These are phyloP conservation scores for Aspergillus leporis DNA, from an alignment of 495 filamentous ascomycete genomes.

Conservation along the genomic window DNA sequence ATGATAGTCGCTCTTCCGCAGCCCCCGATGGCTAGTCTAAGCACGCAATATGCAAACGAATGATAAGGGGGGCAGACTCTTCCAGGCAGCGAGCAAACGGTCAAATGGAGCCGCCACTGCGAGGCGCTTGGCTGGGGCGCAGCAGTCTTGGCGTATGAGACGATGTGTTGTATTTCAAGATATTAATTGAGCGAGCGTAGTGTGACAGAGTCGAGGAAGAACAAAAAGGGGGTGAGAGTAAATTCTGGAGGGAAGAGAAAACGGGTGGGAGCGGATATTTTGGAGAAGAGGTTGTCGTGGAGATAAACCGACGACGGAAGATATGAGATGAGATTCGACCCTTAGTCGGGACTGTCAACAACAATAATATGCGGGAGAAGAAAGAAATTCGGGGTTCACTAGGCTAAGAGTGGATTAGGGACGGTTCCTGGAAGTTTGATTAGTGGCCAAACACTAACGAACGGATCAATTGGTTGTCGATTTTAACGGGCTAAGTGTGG, in stretches of 20 bases:
- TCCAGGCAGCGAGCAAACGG: constrained; percentile 1
- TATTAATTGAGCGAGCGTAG: neutral
- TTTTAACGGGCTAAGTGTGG: too few relatives aligned
- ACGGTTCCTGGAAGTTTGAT: neutral
- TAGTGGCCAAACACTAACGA: too few relatives aligned
- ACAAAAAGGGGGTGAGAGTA: neutral
- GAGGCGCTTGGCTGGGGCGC: constrained; percentile 1
- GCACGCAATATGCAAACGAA: neutral
- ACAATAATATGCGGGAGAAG: neutral
- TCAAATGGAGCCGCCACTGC: neutral
- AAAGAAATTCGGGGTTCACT: neutral
- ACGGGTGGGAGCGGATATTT: neutral
- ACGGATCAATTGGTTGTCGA: neutral
- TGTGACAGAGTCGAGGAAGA: neutral
- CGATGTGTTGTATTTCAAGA: neutral
- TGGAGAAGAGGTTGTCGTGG: neutral
- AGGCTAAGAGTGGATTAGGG: neutral
- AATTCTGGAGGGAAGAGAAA: neutral
- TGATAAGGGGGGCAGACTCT: neutral
- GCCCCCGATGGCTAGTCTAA: neutral
- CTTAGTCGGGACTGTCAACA: neutral
- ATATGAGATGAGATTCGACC: neutral
- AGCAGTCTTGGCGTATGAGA: constrained; percentile 2
- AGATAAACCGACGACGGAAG: neutral
- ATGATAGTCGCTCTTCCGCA: neutral